phyloP scores from a whole-genome alignment of 192 early-diverging fungal species.

The Coemansia sp. region DNA sequence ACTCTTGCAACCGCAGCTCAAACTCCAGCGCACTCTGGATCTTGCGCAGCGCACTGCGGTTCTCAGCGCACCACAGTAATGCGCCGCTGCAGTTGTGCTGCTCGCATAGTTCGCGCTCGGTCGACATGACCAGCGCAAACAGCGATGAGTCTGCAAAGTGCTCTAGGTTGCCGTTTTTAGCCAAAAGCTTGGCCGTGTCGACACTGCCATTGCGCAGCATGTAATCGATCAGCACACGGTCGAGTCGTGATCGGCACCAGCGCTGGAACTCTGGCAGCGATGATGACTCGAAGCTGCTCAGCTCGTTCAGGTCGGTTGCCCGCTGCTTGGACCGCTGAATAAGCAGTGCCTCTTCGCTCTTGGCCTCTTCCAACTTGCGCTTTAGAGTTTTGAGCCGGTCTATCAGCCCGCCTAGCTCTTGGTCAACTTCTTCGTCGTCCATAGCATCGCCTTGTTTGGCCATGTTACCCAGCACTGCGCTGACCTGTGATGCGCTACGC shows the following conservation, averaged over 20 bases:
- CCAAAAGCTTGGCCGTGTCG: constrained; percentile 71
- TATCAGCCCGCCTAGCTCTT: constrained; percentile 65
- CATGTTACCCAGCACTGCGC: constrained; percentile 20
- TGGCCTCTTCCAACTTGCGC: constrained; percentile 77
- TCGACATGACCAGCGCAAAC: constrained; percentile 77
- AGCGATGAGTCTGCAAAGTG: constrained; percentile 87
- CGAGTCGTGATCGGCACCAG: constrained; percentile 85
- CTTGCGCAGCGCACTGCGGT: constrained; percentile 84
- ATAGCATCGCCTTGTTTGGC: constrained; percentile 43
- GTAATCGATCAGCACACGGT: constrained; percentile 93
- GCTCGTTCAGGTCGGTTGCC: constrained; percentile 73
- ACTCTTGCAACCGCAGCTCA: constrained; percentile 92
- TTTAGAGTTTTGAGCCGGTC: constrained; percentile 68
- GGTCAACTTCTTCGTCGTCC: constrained; percentile 56
- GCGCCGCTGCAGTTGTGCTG: constrained; percentile 81
- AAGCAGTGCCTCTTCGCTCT: constrained; percentile 72
- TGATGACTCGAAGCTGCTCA: constrained; percentile 63
- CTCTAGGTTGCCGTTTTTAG: constrained; percentile 41
- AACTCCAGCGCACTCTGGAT: constrained; percentile 96
- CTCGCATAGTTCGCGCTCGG: constrained; percentile 74
- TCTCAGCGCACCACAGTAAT: constrained; percentile 93
- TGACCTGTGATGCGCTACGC: constrained; percentile 62
- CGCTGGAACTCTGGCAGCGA: constrained; percentile 72
- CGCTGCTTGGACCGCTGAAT: constrained; percentile 70
- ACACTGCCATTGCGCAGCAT: constrained; percentile 86